Evolutionary conservation across 2,329 filamentous ascomycete species (phyloP).

Genomic region (Hymenoscyphus repandus): DNA sequence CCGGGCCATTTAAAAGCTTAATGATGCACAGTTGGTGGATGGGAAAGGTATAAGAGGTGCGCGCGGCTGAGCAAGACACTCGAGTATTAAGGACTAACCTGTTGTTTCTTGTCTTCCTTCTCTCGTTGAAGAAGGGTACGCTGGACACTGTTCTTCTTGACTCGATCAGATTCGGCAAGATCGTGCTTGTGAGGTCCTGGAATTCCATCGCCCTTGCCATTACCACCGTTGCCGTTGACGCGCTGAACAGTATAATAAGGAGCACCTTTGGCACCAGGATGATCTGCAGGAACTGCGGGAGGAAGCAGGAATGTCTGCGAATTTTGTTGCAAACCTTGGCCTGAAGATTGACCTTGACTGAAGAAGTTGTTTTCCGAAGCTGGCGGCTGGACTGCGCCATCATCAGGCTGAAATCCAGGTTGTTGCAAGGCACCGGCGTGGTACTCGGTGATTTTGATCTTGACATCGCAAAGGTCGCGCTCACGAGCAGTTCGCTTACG

Average conservation of each 20-base stretch:
- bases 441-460: conserved; percentile 82
- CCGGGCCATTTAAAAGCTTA: no score
- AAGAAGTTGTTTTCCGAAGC: conserved; percentile 29
- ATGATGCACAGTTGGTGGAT: not conserved
- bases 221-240: conserved; percentile 71
- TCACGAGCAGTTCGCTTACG: conserved; percentile 70
- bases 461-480: conserved; percentile 77
- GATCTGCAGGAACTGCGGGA: conserved; percentile 35
- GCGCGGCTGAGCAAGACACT: no score
- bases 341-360: conserved; percentile 21
- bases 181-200: conserved; percentile 70
- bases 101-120: conserved; percentile 57
- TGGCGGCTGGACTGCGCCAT: conserved; percentile 21
- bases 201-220: conserved; percentile 65
- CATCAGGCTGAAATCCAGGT: conserved; percentile 30
- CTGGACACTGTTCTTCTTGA: conserved; percentile 76
- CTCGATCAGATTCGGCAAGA: conserved; percentile 67
- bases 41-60: no score
- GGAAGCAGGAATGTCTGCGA: conserved; percentile 27
- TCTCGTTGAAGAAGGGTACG: conserved; percentile 59
- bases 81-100: conserved; percentile 38
- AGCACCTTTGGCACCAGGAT: conserved; percentile 44
- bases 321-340: no score
- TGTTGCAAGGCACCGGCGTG: conserved; percentile 47
- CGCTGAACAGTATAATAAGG: conserved; percentile 71